A percentile compares a stretch with the other conserved stretches of the same genome.
Evolutionary conservation across 2,329 filamentous ascomycete genomes (phyloP).

Genomic region (Claviceps africana): DNA sequence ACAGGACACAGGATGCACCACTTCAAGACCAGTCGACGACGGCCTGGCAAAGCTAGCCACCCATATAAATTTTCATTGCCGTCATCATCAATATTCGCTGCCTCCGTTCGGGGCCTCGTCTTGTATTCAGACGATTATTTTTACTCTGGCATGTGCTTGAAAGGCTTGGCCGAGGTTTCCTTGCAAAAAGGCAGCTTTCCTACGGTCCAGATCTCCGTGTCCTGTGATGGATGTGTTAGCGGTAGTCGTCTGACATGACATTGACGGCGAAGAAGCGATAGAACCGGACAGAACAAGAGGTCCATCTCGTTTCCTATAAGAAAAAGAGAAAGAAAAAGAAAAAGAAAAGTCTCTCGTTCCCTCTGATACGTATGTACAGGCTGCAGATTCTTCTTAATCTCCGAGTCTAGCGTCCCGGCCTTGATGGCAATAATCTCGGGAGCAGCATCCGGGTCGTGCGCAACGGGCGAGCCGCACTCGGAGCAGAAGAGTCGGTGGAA

Average conservation of each 20-base stretch:
- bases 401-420: slow-evolving; percentile 47
- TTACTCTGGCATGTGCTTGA: slow-evolving; percentile 49
- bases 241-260: not conserved
- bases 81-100: not conserved
- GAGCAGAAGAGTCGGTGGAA: slow-evolving; percentile 58
- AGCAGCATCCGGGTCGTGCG: slow-evolving; percentile 57
- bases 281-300: too few species aligned
- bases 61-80: not conserved
- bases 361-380: slow-evolving; percentile 32
- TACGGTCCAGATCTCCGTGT: slow-evolving; percentile 57
- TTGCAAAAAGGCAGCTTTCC: slow-evolving; percentile 57
- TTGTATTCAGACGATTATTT: not conserved
- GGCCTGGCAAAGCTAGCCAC: not conserved
- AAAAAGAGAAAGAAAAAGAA: too few species aligned
- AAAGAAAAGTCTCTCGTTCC: not conserved
- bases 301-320: too few species aligned
- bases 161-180: slow-evolving; percentile 49
- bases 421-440: slow-evolving; percentile 56
- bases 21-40: not conserved
- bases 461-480: slow-evolving; percentile 56
- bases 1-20: too few species aligned
- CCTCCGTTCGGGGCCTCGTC: not conserved
- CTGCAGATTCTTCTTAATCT: slow-evolving; percentile 55
- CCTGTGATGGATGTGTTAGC: slow-evolving; percentile 22
- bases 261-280: too few species aligned